Evolutionary conservation across 371 early-diverging fungal genomes (phyloP).

Genomic region (Encephalitozoon intestinalis): DNA sequence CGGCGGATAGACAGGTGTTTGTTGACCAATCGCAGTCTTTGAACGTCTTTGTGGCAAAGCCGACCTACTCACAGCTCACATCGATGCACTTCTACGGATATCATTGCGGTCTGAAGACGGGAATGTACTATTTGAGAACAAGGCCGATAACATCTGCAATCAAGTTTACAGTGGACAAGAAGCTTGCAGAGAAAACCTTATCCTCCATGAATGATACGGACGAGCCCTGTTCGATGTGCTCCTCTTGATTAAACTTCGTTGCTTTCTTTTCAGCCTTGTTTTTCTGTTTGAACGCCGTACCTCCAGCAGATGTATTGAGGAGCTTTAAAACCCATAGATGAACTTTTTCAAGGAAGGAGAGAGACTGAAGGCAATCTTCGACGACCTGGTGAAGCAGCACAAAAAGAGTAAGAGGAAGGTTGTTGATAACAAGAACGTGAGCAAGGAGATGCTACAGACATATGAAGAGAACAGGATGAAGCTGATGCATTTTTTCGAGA

Average conservation of each 20-base stretch:
- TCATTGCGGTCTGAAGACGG: constrained; percentile 95
- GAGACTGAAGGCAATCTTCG: constrained; percentile 1
- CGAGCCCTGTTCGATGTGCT: constrained; percentile 19
- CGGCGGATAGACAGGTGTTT: constrained; percentile 82
- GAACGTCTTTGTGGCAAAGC: constrained; percentile 84
- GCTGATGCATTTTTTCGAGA: constrained; percentile 22
- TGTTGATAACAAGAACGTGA: background rate
- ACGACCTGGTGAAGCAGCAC: constrained; percentile 16
- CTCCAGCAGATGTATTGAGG: background rate
- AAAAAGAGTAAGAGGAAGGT: constrained; percentile 27
- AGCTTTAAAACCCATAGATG: background rate
- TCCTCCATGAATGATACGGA: constrained; percentile 30
- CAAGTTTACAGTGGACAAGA: constrained; percentile 69
- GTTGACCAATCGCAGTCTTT: constrained; percentile 96
- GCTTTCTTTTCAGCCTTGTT: background rate
- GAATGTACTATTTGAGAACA: constrained; percentile 96
- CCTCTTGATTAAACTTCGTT: constrained; percentile 3
- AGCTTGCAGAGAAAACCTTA: constrained; percentile 36
- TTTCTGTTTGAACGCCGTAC: background rate
- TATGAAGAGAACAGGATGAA: constrained; percentile 11
- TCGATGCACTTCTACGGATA: constrained; percentile 98
- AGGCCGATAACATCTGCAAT: constrained; percentile 92
- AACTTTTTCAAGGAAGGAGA: constrained; percentile 12
- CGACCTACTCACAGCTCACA: constrained; percentile 79
- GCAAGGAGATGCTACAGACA: background rate